These are phyloP conservation scores for Somion occarium DNA, from an alignment of 1,284 basidiomycete species.

Conservation along the genomic window DNA sequence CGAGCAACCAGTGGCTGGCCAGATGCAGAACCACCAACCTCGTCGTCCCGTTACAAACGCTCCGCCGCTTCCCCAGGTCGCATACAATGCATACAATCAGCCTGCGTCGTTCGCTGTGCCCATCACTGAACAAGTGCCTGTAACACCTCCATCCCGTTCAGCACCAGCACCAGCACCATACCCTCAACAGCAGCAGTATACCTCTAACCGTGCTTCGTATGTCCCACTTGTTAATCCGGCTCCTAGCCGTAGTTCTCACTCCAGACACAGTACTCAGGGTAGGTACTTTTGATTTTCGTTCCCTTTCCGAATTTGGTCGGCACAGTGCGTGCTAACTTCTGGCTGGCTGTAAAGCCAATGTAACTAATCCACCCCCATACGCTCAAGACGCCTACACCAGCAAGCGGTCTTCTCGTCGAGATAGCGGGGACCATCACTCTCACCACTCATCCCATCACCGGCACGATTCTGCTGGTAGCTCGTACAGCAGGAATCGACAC, in stretches of 20 bases:
- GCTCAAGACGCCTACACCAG: neutral
- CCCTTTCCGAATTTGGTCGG: no score
- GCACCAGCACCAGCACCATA: no score
- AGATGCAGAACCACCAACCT: neutral
- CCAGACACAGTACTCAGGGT: neutral
- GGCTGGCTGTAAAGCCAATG: neutral
- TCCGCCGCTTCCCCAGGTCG: neutral
- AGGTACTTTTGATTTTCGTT: neutral
- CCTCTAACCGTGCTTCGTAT: neutral
- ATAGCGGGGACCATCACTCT: neutral
- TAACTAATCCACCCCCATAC: neutral
- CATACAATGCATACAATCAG: neutral
- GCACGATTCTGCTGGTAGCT: neutral
- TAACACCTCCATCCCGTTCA: no score
- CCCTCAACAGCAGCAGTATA: neutral
- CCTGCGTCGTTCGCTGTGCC: neutral
- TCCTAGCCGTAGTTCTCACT: neutral
- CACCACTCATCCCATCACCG: neutral
- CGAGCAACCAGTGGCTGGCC: conserved; percentile 38
- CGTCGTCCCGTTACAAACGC: neutral
- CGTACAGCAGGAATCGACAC: no score
- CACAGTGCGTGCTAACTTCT: neutral
- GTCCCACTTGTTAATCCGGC: neutral
- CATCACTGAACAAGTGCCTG: no score
- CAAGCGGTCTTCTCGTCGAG: neutral